Percentiles rank a stretch among this genome's conserved stretches.
phyloP scores from a whole-genome alignment of 208 protist species.

The Trypanosomatidae sp. region DNA sequence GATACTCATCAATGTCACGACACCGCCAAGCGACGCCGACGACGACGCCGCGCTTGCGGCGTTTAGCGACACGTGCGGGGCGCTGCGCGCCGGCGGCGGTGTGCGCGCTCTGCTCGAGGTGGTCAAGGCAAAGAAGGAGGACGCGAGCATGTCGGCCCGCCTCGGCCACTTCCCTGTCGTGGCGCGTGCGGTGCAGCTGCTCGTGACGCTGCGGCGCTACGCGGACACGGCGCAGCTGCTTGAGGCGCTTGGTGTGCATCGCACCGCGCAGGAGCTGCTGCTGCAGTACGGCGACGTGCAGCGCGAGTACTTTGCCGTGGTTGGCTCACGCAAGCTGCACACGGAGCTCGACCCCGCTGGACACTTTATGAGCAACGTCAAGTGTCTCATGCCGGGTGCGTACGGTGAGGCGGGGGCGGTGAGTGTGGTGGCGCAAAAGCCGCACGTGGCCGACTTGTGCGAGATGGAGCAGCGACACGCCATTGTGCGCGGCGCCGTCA shows the following conservation, averaged over 20 bases:
- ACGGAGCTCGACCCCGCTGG: conserved; percentile 56
- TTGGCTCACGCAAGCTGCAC: conserved; percentile 39
- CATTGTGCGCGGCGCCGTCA: conserved; percentile 53
- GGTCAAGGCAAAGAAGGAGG: conserved; percentile 34
- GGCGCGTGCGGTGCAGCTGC: conserved; percentile 65
- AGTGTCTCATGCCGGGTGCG: conserved; percentile 29
- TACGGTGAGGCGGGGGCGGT: neutral
- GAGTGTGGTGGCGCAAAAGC: conserved; percentile 11
- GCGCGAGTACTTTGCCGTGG: conserved; percentile 62
- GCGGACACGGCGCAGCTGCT: conserved; percentile 66
- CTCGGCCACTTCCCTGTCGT: conserved; percentile 75
- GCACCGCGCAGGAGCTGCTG: conserved; percentile 48
- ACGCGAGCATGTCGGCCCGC: conserved; percentile 57
- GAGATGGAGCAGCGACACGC: conserved; percentile 61
- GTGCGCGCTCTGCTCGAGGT: conserved; percentile 67
- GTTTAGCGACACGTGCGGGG: conserved; percentile 56
- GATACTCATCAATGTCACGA: conserved; percentile 56
- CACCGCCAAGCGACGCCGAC: conserved; percentile 37
- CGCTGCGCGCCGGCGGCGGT: conserved; percentile 58
- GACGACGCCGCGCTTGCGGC: conserved; percentile 45
- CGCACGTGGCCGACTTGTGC: conserved; percentile 14
- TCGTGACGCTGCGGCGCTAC: conserved; percentile 56
- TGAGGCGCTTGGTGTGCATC: conserved; percentile 59
- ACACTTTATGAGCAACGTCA: conserved; percentile 75
- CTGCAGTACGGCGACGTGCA: conserved; percentile 58